Evolutionary conservation across 805 yeast species (phyloP), one percentile per base, ranked within the genome.

Genomic region (Yarrowia sp.): DNA sequence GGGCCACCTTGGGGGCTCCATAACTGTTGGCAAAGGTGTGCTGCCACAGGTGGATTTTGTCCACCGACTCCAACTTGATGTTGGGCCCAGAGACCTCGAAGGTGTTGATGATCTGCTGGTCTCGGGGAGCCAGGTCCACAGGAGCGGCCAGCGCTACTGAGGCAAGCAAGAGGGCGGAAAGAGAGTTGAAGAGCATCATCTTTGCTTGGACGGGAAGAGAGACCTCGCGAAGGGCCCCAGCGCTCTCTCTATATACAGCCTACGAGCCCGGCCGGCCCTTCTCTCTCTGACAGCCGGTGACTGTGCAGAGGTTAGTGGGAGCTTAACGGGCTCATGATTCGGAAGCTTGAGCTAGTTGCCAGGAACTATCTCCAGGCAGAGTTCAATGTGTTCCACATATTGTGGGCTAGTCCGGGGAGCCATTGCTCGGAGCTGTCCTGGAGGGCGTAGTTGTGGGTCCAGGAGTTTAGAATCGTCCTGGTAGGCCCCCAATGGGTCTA

Each of bases 21-120:
- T 75, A 79, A 10, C 81, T 76, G 70, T 75, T 73, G 8, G 72
- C 80, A 69, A 79, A 79, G 17, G 64, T 58, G 33, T 58, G 64
- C 17, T 61, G 53, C 55, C 66, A 61, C 15, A 61, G 55, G 15
- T 47, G 66, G 12, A n/a, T 8, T 15, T 46, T 34, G 42, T 14
- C n/a, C 4, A 61, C 66, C 10, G 66, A 46, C 38, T 46, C 17
- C n/a, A 61, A 44, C 13, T 34, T 24, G 30, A 47, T 10, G 55
- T 46, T 46, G 17, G 66, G 66, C n/a, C 66, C 66, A 2, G 55
- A 20, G 24, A 46, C 50, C 50, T 58, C 50, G 64, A 58, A 58
- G 9, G 64, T 58, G 64, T 58, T 43, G 36, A 55, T 55, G 61
- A 55, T 55, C 38, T 55, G 36, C 61, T 55, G 61, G 61, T 55